Evolutionary conservation across 352 stramenopile species (phyloP).

Genomic region (Globisporangium spinosum): DNA sequence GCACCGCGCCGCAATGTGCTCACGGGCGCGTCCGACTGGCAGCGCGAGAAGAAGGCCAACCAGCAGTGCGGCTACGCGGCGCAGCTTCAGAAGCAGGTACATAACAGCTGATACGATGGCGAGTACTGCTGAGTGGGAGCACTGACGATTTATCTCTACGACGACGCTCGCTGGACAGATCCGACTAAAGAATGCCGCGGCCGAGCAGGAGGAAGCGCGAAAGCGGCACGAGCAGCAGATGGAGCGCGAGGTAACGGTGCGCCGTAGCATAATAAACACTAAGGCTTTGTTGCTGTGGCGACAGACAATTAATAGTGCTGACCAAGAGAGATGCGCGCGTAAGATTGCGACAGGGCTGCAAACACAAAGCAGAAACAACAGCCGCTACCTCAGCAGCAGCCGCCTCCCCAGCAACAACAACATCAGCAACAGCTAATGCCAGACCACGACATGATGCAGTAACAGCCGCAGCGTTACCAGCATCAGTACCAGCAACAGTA

Average conservation of each 20-base stretch:
- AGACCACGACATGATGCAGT: neutral
- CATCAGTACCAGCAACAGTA: constrained; percentile 6
- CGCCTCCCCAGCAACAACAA: neutral
- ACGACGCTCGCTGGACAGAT: constrained; percentile 18
- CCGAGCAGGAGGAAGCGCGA: constrained; percentile 38
- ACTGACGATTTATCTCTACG: neutral
- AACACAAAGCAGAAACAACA: constrained; percentile 15
- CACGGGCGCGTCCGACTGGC: constrained; percentile 33
- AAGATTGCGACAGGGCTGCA: constrained; percentile 17
- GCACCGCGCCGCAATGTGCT: constrained; percentile 34
- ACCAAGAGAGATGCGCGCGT: neutral
- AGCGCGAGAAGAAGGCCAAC: constrained; percentile 46
- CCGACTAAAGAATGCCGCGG: constrained; percentile 42
- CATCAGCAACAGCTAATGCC: constrained; percentile 1
- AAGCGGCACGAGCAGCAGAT: constrained; percentile 43
- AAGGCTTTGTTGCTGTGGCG: neutral
- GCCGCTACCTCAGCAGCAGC: neutral
- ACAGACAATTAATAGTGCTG: constrained; percentile 14
- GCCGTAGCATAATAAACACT: neutral
- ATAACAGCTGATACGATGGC: neutral
- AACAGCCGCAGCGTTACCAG: constrained; percentile 7
- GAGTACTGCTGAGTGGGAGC: neutral
- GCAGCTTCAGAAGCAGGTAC: constrained; percentile 60
- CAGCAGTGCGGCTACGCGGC: constrained; percentile 67
- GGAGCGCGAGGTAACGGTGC: constrained; percentile 41